Base-by-base conservation (phyloP, 139 green algal species). In the Tetraselmis striata region DNA sequence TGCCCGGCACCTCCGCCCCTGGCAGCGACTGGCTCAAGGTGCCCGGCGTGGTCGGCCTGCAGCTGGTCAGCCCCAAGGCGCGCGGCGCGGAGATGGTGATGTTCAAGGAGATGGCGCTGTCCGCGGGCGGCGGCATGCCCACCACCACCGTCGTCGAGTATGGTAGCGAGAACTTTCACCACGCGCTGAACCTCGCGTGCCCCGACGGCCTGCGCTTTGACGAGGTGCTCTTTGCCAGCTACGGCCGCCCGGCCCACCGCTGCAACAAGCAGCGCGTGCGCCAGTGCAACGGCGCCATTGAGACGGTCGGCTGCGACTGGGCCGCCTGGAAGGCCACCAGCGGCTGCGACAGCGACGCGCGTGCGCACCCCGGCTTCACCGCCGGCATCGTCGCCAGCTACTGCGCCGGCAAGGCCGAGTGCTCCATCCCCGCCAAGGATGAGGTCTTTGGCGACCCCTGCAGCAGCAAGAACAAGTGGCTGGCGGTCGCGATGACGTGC, bases 391-490 rank as follows among this genome's bases (percentile, higher is more conserved):
- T 84, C 24, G 75, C 76, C 1, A 81, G 75, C 28, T 79, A 81
- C 28, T 85, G 82, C 82, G 23, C 79, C 22, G 82, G 82, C 25
- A 77, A 85, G 77, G 27, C n/a, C 28, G 25, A 30, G 28, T 85
- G 82, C 82, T 29, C 77, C 31, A 76, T 85, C 32, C 30, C 30
- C 24, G 31, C 82, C 2, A 82, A 75, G 32, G 32, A 78, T 32
- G 58, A 27, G 18, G 27, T 86, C 2, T 86, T 83, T n/a, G 83
- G 83, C 45, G 83, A 86, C 59, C 59, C 78, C 29, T 86, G 83
- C 78, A 25, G 32, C 23, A 2, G 58, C 59, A 28, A 80, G 58
- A 59, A 45, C 30, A 86, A 86, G 83, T 86, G 83, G 83, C 78
- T 86, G 28, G n/a, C 28, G 26, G 78, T 82, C 2, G n/a, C 83